Evolutionary conservation across 176 grass and related monocot species (phyloP), one percentile per base, ranked within the genome.

Genomic region (Coix lacrymajobi): DNA sequence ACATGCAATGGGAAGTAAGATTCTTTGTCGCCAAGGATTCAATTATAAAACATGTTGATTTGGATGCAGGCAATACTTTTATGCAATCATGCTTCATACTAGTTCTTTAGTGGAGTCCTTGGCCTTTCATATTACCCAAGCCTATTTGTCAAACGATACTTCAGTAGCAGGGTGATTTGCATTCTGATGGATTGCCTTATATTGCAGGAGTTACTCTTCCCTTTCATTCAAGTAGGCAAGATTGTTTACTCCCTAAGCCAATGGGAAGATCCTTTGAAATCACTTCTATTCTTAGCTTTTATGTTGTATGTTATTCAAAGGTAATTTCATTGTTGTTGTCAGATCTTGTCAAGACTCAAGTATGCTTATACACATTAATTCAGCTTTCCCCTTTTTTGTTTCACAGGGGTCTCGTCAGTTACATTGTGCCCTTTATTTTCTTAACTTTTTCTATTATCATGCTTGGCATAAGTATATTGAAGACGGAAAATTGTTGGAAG

Each of bases 191-290:
- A 68, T 79, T 54, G 1, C 0, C 34, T 49, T 90, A 68, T 87
- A 67, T 87, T 91, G 45, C 79, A 97, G 88, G 94, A 93, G 75
- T 64, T 97, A 54, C 87, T 97, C 31, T 93, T 83, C 69, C 89
- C 94, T 51, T 80, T 93, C 60, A 82, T 91, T 72, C 73, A 93
- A 81, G 81, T 45, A 2, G 84, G 73, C 69, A 93, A 89, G 85
- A 73, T 85, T 49, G 58, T 91, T 80, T 84, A 77, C 71, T 87
- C 86, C 81, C 75, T 97, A 66, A 85, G 80, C 58, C 89, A 85
- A 70, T 97, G 94, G 94, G 91, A 97, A 66, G 79, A 97, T 84
- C 86, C 89, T 75, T 77, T 90, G 28, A 89, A 85, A 77, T 97
- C 91, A 87, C 40, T 90, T 85, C 52, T 91, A 40, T 97, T 91